phyloP scores from a whole-genome alignment of 345 rosid genomes.

The Microthlaspi erraticum region DNA sequence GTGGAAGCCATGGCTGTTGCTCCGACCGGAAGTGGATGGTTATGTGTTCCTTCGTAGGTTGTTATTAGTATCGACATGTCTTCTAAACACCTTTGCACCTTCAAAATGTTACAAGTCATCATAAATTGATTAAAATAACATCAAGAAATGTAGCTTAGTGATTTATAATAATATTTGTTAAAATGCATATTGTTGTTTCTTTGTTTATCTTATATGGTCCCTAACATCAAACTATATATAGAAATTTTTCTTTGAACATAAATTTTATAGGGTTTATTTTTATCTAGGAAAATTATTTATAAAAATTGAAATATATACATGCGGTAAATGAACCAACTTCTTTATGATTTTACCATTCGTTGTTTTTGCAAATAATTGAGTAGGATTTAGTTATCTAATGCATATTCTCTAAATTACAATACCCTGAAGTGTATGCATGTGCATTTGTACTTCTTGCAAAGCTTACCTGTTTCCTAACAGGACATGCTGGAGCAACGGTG shows the following conservation, averaged over 20 bases:
- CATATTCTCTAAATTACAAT: neutral
- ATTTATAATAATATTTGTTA: neutral
- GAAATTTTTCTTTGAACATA: neutral
- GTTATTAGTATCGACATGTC: slow-evolving; percentile 54
- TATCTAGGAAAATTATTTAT: too few relatives aligned
- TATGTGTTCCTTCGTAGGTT: slow-evolving; percentile 59
- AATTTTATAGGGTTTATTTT: neutral
- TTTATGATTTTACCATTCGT: neutral
- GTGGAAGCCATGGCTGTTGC: slow-evolving; percentile 61
- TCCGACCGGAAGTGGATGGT: slow-evolving; percentile 54
- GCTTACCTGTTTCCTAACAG: slow-evolving; percentile 87
- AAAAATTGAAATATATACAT: neutral
- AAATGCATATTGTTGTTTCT: neutral
- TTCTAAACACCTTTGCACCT: slow-evolving; percentile 55
- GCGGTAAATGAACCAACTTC: neutral
- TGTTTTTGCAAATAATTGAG: neutral
- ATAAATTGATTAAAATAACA: neutral
- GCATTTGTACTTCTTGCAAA: slow-evolving; percentile 6
- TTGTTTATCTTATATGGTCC: neutral
- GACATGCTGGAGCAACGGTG: slow-evolving; percentile 65
- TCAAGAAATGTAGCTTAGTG: neutral
- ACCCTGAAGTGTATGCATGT: neutral
- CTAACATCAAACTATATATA: neutral
- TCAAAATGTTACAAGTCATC: slow-evolving; percentile 20
- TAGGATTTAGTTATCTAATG: neutral